Evolutionary conservation across 2,329 filamentous ascomycete species (phyloP), one percentile per base, ranked within the genome.

Genomic region (Rhytidhysteron rufulum): DNA sequence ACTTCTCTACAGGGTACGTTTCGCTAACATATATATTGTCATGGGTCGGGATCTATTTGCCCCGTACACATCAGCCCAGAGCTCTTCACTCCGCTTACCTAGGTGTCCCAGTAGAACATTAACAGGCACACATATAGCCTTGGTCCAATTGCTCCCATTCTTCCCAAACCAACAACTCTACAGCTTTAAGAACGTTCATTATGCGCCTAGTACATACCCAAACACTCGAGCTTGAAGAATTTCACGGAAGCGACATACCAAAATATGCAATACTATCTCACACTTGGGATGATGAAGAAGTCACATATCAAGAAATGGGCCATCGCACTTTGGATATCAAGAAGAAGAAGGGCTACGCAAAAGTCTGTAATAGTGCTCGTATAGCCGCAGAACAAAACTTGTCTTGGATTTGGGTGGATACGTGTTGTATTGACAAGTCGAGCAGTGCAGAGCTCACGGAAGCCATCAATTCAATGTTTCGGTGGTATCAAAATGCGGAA

Each of bases 281-380:
- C 36, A 51, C 48, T 5, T 55, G 52, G 52, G 48, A 43, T 6
- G 42, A 50, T 7, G 45, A 51, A 19, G 52, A 55, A 33, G 40
- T 55, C n/a, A 39, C 34, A 7, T 54, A 41, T 34, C 32, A 54
- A 10, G 51, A 53, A 21, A 18, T 54, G 39, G 30, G 34, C 10
- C 11, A 22, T 19, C 29, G 31, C n/a, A 5, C 8, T 9, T 16
- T 18, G 21, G 10, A 30, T 35, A 30, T 9, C 25, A 13, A 44
- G 43, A 0, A 13, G 13, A 32, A 33, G n/a, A 16, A 43, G 29
- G 24, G 19, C 6, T 24, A 2, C 36, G 21, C 19, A 27, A 39
- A 25, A 33, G 5, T 41, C 6, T 13, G n/a, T 15, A 17, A 31
- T 8, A 27, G 20, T 31, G 15, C 4, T 11, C 11, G 32, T 17